Base-by-base conservation (phyloP, 441 rosid species). In the Adansonia grandidieri region DNA sequence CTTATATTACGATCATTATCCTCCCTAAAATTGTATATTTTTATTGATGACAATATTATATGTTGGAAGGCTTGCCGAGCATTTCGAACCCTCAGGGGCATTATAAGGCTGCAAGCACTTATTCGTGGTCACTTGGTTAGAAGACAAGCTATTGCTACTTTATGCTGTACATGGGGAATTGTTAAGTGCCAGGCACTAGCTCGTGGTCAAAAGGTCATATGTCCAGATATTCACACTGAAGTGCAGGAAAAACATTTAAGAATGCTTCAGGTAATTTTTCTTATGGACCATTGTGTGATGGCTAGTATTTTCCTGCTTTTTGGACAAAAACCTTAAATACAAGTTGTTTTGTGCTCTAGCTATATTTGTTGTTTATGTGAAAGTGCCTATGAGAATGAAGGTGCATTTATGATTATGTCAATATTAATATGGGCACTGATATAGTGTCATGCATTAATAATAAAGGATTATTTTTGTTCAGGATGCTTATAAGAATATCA, bases 91-190 rank as follows among this genome's bases (percentile, higher is more conserved):
- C 89, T 91, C 74, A 89, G 88, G 85, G 86, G 91, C 75, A 79
- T 87, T 60, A 80, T 82, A 73, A 88, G 82, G 85, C 64, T 91
- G 78, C 96, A 91, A 82, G 92, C 93, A 71, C 77, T 89, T 67
- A 82, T 90, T 72, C 91, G 91, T 74, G 93, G 96, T 56, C 91
- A 82, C 82, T 83, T 91, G 77, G 91, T 89, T 61, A 87, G 93
- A 84, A 88, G 88, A 80, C 91, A 91, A 87, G 93, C 92, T 64
- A 82, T 87, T 85, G 89, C 93, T 66, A 89, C 92, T 14, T 85
- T 90, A 75, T 80, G 61, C 0, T 87, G 91, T 82, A 76, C 88
- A 50, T 84, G 83, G 86, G 88, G 89, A 40, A 82, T 89, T 80
- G 86, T 90, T 48, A 90, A 84, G 82, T 73, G 90, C 57, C 96